phyloP scores from a whole-genome alignment of 2,329 filamentous ascomycete species.

The Fonsecaea nubica region DNA sequence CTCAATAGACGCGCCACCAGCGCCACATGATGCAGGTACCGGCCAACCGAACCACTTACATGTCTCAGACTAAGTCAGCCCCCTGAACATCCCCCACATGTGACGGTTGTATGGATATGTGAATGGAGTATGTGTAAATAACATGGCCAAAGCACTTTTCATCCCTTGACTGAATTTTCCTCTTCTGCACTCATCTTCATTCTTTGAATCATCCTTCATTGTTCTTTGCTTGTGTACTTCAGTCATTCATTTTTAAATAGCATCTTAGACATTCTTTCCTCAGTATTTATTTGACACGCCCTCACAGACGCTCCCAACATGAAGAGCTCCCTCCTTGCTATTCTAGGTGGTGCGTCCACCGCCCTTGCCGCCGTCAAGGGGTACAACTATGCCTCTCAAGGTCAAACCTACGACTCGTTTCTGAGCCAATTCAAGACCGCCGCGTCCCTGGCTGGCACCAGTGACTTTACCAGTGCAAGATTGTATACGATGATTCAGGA shows the following conservation, averaged over 20 bases:
- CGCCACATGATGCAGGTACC: slow-evolving; percentile 1
- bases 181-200: neutral
- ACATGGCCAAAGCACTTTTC: neutral
- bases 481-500: slow-evolving; percentile 65
- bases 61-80: slow-evolving; percentile 3
- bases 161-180: neutral
- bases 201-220: neutral
- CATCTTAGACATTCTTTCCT: neutral
- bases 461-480: slow-evolving; percentile 47
- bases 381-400: slow-evolving; percentile 44
- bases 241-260: neutral
- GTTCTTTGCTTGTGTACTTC: neutral
- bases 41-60: neutral
- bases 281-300: neutral
- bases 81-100: slow-evolving; percentile 1
- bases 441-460: slow-evolving; percentile 44
- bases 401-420: slow-evolving; percentile 40
- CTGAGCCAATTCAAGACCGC: slow-evolving; percentile 47
- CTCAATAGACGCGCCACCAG: neutral
- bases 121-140: neutral
- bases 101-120: neutral
- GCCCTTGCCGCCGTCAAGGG: slow-evolving; percentile 41
- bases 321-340: slow-evolving; percentile 45
- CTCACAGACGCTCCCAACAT: slow-evolving; percentile 38
- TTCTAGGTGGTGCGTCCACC: slow-evolving; percentile 39